Evolutionary conservation across 257 asterid species (phyloP).

Genomic region (Nemophila menziesii): DNA sequence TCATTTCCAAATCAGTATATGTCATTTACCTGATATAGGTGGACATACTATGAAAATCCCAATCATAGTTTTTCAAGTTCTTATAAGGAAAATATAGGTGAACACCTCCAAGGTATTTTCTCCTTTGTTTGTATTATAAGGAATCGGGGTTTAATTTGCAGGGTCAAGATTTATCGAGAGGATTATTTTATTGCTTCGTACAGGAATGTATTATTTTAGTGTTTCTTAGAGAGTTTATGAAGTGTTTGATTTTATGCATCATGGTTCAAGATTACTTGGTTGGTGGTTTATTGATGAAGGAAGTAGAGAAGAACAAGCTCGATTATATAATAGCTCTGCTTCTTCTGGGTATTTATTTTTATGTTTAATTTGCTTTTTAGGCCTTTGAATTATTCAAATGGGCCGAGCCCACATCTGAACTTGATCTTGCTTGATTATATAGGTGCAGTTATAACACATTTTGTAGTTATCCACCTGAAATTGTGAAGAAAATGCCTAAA

Average conservation of each 20-base stretch:
- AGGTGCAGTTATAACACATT: too few species aligned
- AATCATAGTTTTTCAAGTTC: slow-evolving; percentile 65
- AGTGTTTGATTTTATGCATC: slow-evolving; percentile 73
- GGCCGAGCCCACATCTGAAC: too few species aligned
- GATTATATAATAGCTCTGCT: slow-evolving; percentile 46
- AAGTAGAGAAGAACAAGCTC: slow-evolving; percentile 93
- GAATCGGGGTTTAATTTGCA: slow-evolving; percentile 66
- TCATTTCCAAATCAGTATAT: slow-evolving; percentile 41
- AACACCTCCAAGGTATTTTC: slow-evolving; percentile 74
- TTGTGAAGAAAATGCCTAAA: too few species aligned
- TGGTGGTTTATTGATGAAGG: slow-evolving; percentile 99
- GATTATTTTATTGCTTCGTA: slow-evolving; percentile 44
- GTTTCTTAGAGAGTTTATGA: slow-evolving; percentile 58
- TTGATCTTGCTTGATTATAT: too few species aligned
- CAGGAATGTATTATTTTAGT: slow-evolving; percentile 56
- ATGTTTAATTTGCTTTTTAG: too few species aligned
- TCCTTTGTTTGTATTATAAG: slow-evolving; percentile 80
- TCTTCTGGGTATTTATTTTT: slow-evolving; percentile 36
- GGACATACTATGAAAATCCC: slow-evolving; percentile 96
- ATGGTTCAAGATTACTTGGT: slow-evolving; percentile 98
- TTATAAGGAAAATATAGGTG: slow-evolving; percentile 80
- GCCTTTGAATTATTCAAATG: too few species aligned
- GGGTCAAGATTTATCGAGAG: slow-evolving; percentile 57
- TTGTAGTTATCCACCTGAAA: too few species aligned
- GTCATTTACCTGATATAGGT: slow-evolving; percentile 84